Conservation (phyloP, 768 basidiomycete species). For the Lactarius sp. region DNA sequence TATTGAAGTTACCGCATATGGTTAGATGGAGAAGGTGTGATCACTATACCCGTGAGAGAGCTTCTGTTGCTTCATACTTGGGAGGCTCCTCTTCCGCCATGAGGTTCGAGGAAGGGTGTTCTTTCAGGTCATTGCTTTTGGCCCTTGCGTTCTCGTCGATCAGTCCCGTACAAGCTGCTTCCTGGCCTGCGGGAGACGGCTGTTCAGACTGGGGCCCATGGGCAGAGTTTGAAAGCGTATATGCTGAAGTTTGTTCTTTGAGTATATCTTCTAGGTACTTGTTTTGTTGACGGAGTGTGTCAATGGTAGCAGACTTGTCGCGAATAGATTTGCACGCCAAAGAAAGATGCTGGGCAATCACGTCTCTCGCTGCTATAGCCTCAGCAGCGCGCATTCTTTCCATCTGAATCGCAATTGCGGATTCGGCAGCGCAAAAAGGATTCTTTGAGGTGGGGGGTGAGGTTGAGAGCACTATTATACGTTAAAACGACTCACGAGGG, state of each 20-base stretch:
- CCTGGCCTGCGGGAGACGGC: constrained; percentile 6
- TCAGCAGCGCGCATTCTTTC: constrained; percentile 21
- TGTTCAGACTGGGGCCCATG: neutral
- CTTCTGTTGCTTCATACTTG: constrained; percentile 18
- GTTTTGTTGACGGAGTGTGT: constrained; percentile 21
- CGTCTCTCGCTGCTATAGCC: constrained; percentile 26
- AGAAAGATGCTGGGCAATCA: constrained; percentile 23
- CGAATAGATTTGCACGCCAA: constrained; percentile 24
- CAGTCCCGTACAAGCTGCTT: neutral
- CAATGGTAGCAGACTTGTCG: constrained; percentile 22
- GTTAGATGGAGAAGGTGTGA: neutral
- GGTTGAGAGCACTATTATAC: too few species aligned
- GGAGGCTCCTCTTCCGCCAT: constrained; percentile 15
- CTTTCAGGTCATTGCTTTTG: neutral
- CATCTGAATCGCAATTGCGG: constrained; percentile 24
- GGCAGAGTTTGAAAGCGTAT: neutral
- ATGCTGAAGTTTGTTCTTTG: constrained; percentile 29
- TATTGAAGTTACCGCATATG: neutral
- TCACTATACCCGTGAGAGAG: constrained; percentile 3
- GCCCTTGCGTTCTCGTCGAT: neutral
- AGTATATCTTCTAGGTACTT: constrained; percentile 29
- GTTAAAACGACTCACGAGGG: constrained; percentile 13
- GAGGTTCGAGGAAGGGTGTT: neutral
- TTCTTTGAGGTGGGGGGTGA: neutral
- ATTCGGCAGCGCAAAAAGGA: constrained; percentile 24